These are phyloP conservation scores for Citrus reticulata DNA, from an alignment of 345 rosid species.

Conservation along the genomic window DNA sequence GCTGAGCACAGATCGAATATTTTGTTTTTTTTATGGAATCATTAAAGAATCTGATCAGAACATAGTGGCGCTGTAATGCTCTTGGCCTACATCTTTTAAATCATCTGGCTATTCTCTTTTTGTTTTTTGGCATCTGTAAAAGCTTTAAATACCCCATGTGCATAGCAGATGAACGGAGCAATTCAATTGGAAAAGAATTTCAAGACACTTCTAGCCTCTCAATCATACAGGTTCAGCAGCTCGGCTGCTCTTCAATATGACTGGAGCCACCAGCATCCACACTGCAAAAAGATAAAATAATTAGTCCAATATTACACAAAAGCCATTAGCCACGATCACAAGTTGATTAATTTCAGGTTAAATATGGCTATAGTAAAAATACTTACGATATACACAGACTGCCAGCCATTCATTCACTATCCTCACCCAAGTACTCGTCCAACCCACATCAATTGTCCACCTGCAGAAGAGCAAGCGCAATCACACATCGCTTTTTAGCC, in stretches of 20 bases:
- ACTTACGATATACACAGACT: conserved; percentile 85
- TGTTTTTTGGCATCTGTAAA: background rate
- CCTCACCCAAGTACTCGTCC: conserved; percentile 99
- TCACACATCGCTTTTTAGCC: background rate
- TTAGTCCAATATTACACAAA: background rate
- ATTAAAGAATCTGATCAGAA: background rate
- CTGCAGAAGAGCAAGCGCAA: conserved; percentile 29
- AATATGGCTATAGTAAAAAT: background rate
- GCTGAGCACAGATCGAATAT: conserved; percentile 2
- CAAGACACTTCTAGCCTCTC: background rate
- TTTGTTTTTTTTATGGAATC: background rate
- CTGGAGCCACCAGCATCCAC: conserved; percentile 88
- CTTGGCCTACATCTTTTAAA: background rate
- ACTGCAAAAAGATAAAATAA: conserved; percentile 38
- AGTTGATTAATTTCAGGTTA: background rate
- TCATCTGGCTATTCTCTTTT: background rate
- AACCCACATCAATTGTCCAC: conserved; percentile 98
- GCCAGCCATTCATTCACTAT: conserved; percentile 93
- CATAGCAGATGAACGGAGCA: conserved; percentile 5
- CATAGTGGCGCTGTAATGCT: background rate
- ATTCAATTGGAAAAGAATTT: background rate
- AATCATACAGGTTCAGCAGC: conserved; percentile 27
- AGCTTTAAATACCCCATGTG: background rate
- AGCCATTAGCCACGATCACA: background rate
- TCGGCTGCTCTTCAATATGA: conserved; percentile 51